phyloP scores from a whole-genome alignment of 108 stramenopile genomes.

The Ochromonas danica region DNA sequence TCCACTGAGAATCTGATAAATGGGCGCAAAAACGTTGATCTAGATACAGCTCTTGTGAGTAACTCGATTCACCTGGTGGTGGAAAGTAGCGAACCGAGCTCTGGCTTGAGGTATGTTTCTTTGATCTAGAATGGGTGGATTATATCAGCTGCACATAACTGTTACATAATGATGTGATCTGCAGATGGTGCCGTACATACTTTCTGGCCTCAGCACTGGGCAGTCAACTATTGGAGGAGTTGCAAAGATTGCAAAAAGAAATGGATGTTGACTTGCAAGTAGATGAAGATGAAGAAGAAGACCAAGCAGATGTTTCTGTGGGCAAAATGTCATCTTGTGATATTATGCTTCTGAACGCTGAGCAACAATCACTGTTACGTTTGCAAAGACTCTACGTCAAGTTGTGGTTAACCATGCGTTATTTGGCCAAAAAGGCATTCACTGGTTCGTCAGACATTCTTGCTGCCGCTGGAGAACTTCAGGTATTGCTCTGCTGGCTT shows the following conservation, averaged over 20 bases:
- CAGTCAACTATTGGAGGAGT: not conserved
- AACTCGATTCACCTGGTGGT: not conserved
- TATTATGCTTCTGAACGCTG: too few relatives aligned
- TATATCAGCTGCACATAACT: not conserved
- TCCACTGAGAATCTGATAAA: too few relatives aligned
- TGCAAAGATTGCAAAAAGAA: not conserved
- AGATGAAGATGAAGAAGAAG: not conserved
- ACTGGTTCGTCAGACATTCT: not conserved
- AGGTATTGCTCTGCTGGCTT: too few relatives aligned
- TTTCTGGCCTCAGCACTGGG: not conserved
- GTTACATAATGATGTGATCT: too few relatives aligned
- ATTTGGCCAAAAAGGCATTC: not conserved
- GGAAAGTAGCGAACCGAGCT: slow-evolving; percentile 28
- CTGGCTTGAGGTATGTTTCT: slow-evolving; percentile 26
- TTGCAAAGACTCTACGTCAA: slow-evolving; percentile 22
- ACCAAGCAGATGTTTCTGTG: not conserved
- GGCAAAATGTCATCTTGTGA: not conserved
- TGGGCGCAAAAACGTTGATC: too few relatives aligned
- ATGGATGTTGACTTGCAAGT: not conserved
- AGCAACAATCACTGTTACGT: too few relatives aligned
- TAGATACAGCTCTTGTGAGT: too few relatives aligned
- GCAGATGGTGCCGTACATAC: slow-evolving; percentile 26
- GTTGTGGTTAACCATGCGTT: slow-evolving; percentile 20
- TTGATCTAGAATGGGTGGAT: not conserved
- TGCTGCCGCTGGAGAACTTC: not conserved